Conservation (phyloP, 75 land plant genomes). For the Pinus tabuliformis region DNA sequence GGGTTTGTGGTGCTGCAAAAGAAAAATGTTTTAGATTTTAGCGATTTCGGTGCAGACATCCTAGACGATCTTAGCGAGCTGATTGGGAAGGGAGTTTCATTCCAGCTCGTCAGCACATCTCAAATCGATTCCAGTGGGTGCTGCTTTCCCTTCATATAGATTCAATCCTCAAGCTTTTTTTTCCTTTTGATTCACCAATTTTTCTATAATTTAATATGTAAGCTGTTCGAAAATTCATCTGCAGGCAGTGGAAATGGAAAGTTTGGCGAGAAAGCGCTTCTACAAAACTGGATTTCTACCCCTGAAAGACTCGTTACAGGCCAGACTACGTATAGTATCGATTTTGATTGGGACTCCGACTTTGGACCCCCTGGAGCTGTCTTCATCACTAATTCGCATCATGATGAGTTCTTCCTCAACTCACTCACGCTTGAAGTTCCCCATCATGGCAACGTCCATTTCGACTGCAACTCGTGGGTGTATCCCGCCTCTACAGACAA, state of each 20-base stretch:
- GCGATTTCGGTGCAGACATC: conserved; percentile 22
- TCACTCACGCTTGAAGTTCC: conserved; percentile 17
- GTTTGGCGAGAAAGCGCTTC: too few relatives aligned
- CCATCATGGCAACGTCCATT: conserved; percentile 30
- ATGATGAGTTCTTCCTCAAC: conserved; percentile 24
- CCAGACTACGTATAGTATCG: too few relatives aligned
- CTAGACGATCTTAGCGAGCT: conserved; percentile 42
- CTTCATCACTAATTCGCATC: conserved; percentile 27
- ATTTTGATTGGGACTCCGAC: too few relatives aligned
- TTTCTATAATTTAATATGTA: background rate
- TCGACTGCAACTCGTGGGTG: conserved; percentile 90
- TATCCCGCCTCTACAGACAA: conserved; percentile 39
- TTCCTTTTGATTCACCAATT: too few relatives aligned
- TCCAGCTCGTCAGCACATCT: too few relatives aligned
- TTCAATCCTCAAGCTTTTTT: too few relatives aligned
- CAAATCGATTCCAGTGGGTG: too few relatives aligned
- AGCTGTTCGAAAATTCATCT: background rate
- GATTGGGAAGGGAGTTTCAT: conserved; percentile 38
- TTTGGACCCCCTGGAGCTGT: conserved; percentile 35
- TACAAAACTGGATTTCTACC: too few relatives aligned
- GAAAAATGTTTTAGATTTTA: conserved; percentile 43
- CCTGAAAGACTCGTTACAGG: too few relatives aligned
- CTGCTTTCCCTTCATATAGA: conserved; percentile 15
- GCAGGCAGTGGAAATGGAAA: too few relatives aligned
- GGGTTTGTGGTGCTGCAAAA: conserved; percentile 36